Percentiles rank a stretch among this genome's conserved stretches.
Evolutionary conservation across 495 filamentous ascomycete genomes (phyloP).

Genomic region (Lichina pygmaea): DNA sequence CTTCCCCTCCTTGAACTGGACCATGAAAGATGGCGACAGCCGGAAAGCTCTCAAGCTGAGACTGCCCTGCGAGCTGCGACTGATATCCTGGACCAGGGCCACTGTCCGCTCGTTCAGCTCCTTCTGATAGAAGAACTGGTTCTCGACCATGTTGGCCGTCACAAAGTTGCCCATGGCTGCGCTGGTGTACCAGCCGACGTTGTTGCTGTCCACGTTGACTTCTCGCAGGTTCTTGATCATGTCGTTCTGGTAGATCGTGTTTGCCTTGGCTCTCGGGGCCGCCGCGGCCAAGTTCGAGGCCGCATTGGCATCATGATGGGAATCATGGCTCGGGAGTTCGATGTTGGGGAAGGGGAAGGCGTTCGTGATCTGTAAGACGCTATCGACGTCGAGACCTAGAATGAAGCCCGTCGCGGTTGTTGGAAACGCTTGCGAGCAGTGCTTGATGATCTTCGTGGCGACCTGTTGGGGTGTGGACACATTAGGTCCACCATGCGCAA

Average conservation of each 20-base stretch:
- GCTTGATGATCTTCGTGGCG: slow-evolving; percentile 91
- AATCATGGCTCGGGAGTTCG: slow-evolving; percentile 41
- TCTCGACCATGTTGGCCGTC: slow-evolving; percentile 85
- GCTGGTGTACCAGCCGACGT: slow-evolving; percentile 95
- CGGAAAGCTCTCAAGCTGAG: slow-evolving; percentile 77
- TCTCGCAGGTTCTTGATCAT: slow-evolving; percentile 93
- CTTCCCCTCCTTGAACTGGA: slow-evolving; percentile 82
- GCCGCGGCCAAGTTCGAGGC: slow-evolving; percentile 56
- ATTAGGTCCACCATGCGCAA: background rate
- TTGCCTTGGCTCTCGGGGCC: slow-evolving; percentile 76
- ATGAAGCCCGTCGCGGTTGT: slow-evolving; percentile 71
- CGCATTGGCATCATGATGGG: slow-evolving; percentile 48
- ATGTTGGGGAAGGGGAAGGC: slow-evolving; percentile 78
- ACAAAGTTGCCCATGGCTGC: slow-evolving; percentile 97
- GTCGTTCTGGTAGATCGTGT: slow-evolving; percentile 71
- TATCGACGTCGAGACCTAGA: slow-evolving; percentile 75
- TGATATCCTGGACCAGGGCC: slow-evolving; percentile 86
- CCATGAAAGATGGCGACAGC: slow-evolving; percentile 69
- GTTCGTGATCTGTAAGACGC: slow-evolving; percentile 75
- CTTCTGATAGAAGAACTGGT: slow-evolving; percentile 90
- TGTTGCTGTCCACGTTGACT: slow-evolving; percentile 96
- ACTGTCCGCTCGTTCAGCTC: slow-evolving; percentile 77
- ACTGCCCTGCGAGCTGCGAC: slow-evolving; percentile 74
- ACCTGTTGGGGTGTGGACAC: slow-evolving; percentile 25
- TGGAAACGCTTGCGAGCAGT: slow-evolving; percentile 66